A percentile compares a stretch with the other conserved stretches of the same genome.
Evolutionary conservation across 805 yeast genomes (phyloP).

Genomic region (Hanseniaspora valbyensis): DNA sequence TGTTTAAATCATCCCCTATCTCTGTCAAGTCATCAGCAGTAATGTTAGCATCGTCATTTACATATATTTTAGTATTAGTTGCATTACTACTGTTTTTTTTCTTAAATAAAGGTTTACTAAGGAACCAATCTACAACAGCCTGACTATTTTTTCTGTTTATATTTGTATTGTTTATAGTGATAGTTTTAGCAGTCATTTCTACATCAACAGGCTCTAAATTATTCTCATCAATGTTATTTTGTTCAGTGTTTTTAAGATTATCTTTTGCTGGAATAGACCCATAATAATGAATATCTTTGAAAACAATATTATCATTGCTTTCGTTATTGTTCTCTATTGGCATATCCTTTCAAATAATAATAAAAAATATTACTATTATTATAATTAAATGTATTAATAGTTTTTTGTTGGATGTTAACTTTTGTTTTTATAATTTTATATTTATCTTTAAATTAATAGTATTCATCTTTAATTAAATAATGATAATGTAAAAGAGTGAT

Average conservation of each 20-base stretch:
- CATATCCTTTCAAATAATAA: no score
- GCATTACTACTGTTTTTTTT: neutral
- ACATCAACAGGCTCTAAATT: neutral
- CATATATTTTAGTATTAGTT: neutral
- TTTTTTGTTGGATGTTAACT: no score
- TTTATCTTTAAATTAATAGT: no score
- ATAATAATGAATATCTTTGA: neutral
- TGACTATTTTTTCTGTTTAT: neutral
- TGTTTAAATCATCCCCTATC: neutral
- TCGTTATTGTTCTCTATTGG: no score
- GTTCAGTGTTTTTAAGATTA: neutral
- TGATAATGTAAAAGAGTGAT: no score
- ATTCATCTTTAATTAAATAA: no score
- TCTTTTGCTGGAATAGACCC: neutral
- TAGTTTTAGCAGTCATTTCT: neutral
- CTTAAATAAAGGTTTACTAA: neutral
- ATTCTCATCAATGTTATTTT: neutral
- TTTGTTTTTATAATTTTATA: no score
- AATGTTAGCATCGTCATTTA: neutral
- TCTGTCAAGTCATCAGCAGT: constrained; percentile 12
- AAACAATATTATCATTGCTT: neutral
- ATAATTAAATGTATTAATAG: neutral
- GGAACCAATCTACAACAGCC: neutral
- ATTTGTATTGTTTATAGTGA: neutral
- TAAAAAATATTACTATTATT: no score